Conservation (phyloP, 257 asterid genomes). For the Phtheirospermum japonicum region DNA sequence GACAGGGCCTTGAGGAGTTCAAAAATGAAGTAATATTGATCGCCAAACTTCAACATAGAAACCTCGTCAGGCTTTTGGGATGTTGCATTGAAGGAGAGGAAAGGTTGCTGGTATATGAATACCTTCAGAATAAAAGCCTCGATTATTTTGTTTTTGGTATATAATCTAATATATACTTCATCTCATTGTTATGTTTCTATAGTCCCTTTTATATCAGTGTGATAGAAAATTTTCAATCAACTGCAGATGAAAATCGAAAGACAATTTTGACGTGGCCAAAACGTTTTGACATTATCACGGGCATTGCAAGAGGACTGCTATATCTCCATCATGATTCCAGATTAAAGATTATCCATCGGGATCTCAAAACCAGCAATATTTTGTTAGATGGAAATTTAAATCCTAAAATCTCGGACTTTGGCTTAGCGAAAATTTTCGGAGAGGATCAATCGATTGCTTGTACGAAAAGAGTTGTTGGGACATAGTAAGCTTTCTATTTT, state of each 20-base stretch:
- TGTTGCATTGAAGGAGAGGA: constrained; percentile 43
- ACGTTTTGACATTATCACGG: constrained; percentile 37
- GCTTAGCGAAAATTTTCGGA: constrained; percentile 39
- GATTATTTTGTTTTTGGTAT: constrained; percentile 30
- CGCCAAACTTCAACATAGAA: constrained; percentile 45
- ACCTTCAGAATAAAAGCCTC: constrained; percentile 32
- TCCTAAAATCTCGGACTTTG: constrained; percentile 45
- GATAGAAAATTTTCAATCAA: background rate
- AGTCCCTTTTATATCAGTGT: background rate
- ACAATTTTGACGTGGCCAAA: constrained; percentile 32
- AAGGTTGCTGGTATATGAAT: constrained; percentile 25
- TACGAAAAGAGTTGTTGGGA: constrained; percentile 39
- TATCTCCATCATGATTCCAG: constrained; percentile 47
- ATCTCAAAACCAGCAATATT: constrained; percentile 43
- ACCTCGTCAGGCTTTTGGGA: constrained; percentile 45
- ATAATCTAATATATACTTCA: background rate
- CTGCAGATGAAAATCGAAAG: constrained; percentile 28
- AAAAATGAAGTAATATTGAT: constrained; percentile 35
- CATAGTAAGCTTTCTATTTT: constrained; percentile 36
- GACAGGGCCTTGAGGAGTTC: constrained; percentile 44
- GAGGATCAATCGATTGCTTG: constrained; percentile 27
- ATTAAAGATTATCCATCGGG: constrained; percentile 39
- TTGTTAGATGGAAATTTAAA: constrained; percentile 31
- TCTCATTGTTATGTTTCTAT: background rate
- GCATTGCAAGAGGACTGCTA: constrained; percentile 40